Conservation (phyloP, 2,329 filamentous ascomycete genomes). For the Fusarium acutatum region DNA sequence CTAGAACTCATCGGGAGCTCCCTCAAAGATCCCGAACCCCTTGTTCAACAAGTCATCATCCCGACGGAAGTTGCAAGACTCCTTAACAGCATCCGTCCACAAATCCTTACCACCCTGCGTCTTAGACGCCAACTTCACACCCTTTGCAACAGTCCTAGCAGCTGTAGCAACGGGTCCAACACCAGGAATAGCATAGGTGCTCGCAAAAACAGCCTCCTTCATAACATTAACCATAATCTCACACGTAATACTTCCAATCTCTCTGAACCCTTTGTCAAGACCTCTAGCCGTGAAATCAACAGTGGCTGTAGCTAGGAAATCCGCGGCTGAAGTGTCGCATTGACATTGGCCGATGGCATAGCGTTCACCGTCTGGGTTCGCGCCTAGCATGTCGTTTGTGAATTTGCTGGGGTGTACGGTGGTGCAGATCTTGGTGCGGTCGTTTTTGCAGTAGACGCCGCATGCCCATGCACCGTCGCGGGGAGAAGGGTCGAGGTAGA, state of each 20-base stretch:
- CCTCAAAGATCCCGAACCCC: background rate
- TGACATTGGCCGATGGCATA: background rate
- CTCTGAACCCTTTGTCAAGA: background rate
- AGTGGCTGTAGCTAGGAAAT: background rate
- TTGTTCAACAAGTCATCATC: background rate
- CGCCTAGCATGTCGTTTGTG: background rate
- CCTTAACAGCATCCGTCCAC: background rate
- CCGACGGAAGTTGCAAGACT: background rate
- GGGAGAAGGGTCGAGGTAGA: background rate
- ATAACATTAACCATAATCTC: background rate
- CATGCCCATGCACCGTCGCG: background rate
- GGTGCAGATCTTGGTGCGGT: background rate
- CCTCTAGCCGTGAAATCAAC: background rate
- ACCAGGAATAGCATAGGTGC: background rate
- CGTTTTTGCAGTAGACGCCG: background rate
- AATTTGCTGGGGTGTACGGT: background rate
- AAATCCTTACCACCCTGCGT: background rate
- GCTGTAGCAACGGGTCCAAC: background rate
- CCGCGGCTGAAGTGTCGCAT: background rate
- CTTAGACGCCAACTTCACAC: background rate
- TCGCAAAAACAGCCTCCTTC: background rate
- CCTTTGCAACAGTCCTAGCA: background rate
- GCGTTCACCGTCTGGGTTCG: background rate
- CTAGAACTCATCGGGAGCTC: background rate
- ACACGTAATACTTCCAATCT: background rate